Evolutionary conservation across 75 land plant genomes (phyloP).

Genomic region (Cunninghamia lanceolata): DNA sequence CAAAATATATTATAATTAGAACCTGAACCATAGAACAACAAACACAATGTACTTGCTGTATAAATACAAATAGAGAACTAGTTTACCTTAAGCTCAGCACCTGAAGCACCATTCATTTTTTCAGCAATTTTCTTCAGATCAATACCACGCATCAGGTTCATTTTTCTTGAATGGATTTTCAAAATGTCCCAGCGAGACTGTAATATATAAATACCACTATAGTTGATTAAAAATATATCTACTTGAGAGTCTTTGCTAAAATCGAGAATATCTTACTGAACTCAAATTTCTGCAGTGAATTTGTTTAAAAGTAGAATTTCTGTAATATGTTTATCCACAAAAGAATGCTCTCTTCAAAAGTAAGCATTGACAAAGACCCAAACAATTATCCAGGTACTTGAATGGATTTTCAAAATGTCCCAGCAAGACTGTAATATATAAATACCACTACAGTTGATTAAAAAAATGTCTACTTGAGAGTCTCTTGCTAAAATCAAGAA

Average conservation of each 20-base stretch:
- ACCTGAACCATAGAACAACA: neutral
- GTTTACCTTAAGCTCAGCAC: constrained; percentile 94
- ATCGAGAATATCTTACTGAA: no score
- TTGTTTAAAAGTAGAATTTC: no score
- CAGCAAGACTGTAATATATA: constrained; percentile 66
- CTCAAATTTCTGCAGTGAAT: no score
- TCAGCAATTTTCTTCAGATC: constrained; percentile 96
- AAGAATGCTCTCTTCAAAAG: no score
- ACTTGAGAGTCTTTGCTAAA: neutral
- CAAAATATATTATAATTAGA: neutral
- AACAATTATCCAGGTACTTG: constrained; percentile 25
- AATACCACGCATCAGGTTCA: constrained; percentile 99
- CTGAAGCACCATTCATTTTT: constrained; percentile 98
- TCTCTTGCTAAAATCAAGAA: neutral
- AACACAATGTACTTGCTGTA: neutral
- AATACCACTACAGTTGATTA: neutral
- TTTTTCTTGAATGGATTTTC: constrained; percentile 91
- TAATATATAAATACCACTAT: neutral
- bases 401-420: constrained; percentile 89
- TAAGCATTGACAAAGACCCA: no score
- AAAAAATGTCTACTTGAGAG: neutral
- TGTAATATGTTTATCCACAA: no score
- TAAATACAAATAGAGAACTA: neutral
- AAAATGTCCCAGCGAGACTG: constrained; percentile 97
- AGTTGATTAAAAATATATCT: neutral